Evolutionary conservation across 2,329 filamentous ascomycete species (phyloP), one percentile per base, ranked within the genome.

Genomic region (Cephalotrichum gorgonifer): DNA sequence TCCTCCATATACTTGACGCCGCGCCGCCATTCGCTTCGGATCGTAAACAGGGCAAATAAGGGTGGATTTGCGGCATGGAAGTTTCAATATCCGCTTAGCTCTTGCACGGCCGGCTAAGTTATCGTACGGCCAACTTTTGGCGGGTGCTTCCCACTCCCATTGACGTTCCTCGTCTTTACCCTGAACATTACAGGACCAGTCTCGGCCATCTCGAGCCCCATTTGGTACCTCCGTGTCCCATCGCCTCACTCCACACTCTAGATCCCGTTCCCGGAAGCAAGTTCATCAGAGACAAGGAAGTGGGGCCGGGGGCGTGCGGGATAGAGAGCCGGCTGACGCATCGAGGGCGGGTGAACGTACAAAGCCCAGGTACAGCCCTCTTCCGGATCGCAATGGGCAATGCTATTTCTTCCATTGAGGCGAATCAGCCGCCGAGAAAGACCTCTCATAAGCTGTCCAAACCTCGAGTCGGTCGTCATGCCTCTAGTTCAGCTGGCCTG

Each of bases 381-480:
- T 14, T 45, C 44, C n/a, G 42, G 44, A 42, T 46, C 28, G 39
- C 50, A 50, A 78, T 78, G 75, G 75, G 75, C 49, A 78, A 78
- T 58, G 61, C 65, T 43, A 61, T 70, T 50, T 78, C 73, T 42
- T 60, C 66, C 55, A 69, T 74, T 43, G 35, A 49, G 47, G 47
- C 47, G 47, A 43, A 39, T n/a, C 33, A 33, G 60, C 65, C 65
- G 58, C 61, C 63, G 52, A 54, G 58, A 50, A 59, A 63, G 57
- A 52, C 55, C 56, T 61, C 70, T 58, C 70, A 75, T 54, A 76
- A 70, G 63, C 66, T 78, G 52, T 74, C 70, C 46, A 78, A 78
- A 58, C 69, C 72, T 51, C 70, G 66, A 52, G 68, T 65, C 31
- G 64, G 62, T 49, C 69, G 62, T 54, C 64, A 63, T 61, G 61